phyloP scores from a whole-genome alignment of 2,329 filamentous ascomycete genomes.

The Fusarium nurragi region DNA sequence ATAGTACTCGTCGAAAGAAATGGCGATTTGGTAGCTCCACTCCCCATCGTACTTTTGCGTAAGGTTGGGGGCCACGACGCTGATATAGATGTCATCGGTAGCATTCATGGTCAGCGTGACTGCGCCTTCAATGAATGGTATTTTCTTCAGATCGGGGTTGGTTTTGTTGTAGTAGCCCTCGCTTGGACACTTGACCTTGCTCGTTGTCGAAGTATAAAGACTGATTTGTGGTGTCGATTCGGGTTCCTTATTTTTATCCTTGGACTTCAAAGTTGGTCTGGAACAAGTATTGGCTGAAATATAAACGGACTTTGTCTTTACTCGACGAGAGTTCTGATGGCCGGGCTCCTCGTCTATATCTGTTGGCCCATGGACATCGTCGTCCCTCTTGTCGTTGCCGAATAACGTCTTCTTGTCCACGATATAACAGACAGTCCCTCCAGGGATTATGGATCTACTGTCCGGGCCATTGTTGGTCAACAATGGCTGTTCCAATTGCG shows the following conservation, averaged over 20 bases:
- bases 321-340: constrained; percentile 42
- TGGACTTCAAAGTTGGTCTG: constrained; percentile 66
- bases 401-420: constrained; percentile 46
- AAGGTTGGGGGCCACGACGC: constrained; percentile 75
- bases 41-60: constrained; percentile 67
- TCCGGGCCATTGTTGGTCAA: constrained; percentile 72
- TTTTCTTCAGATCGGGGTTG: constrained; percentile 40
- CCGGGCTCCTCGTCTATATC: constrained; percentile 14
- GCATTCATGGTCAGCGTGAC: constrained; percentile 70
- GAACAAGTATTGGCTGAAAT: constrained; percentile 87
- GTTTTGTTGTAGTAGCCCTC: constrained; percentile 33
- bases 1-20: constrained; percentile 81
- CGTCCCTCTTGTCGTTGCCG: constrained; percentile 33
- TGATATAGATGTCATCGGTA: constrained; percentile 76
- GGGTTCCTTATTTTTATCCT: constrained; percentile 19
- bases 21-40: constrained; percentile 85
- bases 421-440: constrained; percentile 62
- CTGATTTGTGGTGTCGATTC: constrained; percentile 73
- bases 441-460: constrained; percentile 68
- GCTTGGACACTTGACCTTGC: constrained; percentile 45
- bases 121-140: constrained; percentile 73
- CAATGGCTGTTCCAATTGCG: constrained; percentile 59
- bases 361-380: constrained; percentile 20
- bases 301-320: constrained; percentile 66
- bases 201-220: constrained; percentile 76